Conservation (phyloP, 2,329 filamentous ascomycete genomes). For the Alternaria panax region DNA sequence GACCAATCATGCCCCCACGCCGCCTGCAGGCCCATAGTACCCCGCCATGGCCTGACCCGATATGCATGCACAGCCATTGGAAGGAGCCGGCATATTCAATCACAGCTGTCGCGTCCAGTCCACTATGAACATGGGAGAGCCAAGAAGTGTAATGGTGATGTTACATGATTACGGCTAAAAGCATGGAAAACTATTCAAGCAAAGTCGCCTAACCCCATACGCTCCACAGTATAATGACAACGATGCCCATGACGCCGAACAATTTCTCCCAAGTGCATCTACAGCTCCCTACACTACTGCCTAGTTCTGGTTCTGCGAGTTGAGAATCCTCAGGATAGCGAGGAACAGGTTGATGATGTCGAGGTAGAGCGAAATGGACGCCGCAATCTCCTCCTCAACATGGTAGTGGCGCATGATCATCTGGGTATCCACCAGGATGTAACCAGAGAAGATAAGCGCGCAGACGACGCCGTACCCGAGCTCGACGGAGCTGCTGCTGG, state of each 20-base stretch:
- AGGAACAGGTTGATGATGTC: conserved; percentile 98
- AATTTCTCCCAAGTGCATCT: background rate
- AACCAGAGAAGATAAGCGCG: conserved; percentile 89
- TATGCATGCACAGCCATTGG: conserved; percentile 2
- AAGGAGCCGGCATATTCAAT: background rate
- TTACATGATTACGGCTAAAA: background rate
- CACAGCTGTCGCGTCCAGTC: background rate
- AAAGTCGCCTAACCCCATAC: background rate
- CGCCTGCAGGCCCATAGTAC: conserved; percentile 21
- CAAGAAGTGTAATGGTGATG: background rate
- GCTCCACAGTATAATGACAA: background rate
- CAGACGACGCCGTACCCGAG: conserved; percentile 82
- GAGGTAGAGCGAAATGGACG: conserved; percentile 91
- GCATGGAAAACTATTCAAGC: background rate
- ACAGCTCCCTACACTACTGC: background rate
- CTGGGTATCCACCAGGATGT: conserved; percentile 97
- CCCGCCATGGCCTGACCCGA: conserved; percentile 22
- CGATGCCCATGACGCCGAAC: background rate
- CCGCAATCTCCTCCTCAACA: conserved; percentile 97
- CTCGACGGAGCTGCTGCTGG: conserved; percentile 79
- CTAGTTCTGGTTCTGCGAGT: conserved; percentile 94
- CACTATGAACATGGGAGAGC: background rate
- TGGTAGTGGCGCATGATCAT: conserved; percentile 95
- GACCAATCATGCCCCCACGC: conserved; percentile 22
- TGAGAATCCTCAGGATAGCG: conserved; percentile 92